Evolutionary conservation across 2,329 filamentous ascomycete species (phyloP).

Genomic region (Coniochaeta sp.): DNA sequence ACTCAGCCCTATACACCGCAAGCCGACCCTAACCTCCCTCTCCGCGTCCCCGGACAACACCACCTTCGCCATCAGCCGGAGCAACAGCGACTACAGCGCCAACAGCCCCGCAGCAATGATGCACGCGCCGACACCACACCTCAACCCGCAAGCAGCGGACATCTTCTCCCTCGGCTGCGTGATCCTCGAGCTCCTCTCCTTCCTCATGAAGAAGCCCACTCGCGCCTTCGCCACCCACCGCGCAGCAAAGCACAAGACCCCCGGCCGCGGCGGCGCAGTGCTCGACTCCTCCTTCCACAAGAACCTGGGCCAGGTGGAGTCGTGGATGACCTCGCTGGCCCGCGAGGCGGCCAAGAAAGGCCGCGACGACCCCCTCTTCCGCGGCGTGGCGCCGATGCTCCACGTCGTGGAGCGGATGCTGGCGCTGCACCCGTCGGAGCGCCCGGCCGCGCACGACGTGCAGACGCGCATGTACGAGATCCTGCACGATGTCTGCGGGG

Average conservation of each 20-base stretch:
- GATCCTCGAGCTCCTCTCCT: slow-evolving; percentile 63
- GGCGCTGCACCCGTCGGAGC: slow-evolving; percentile 38
- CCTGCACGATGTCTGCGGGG: slow-evolving; percentile 34
- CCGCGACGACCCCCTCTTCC: slow-evolving; percentile 35
- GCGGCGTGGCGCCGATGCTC: slow-evolving; percentile 43
- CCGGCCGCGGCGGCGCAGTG: slow-evolving; percentile 51
- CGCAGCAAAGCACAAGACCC: slow-evolving; percentile 53
- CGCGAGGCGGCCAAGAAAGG: slow-evolving; percentile 38
- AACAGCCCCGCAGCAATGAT: slow-evolving; percentile 25
- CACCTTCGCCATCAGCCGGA: slow-evolving; percentile 26
- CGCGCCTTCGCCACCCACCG: slow-evolving; percentile 61
- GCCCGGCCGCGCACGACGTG: slow-evolving; percentile 45
- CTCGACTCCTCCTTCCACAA: slow-evolving; percentile 66
- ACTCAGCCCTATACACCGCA: slow-evolving; percentile 13
- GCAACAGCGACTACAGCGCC: slow-evolving; percentile 7
- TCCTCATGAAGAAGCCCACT: slow-evolving; percentile 60
- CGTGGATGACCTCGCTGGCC: slow-evolving; percentile 57
- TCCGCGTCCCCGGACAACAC: slow-evolving; percentile 19
- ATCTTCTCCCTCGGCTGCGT: slow-evolving; percentile 68
- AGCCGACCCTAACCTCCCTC: slow-evolving; percentile 21
- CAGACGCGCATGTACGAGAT: slow-evolving; percentile 45
- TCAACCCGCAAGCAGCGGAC: slow-evolving; percentile 54
- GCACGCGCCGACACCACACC: slow-evolving; percentile 31
- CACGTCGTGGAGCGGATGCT: slow-evolving; percentile 48
- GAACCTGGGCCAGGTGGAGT: slow-evolving; percentile 59